Base-by-base conservation (phyloP, 495 filamentous ascomycete genomes). In the Physcia stellaris region DNA sequence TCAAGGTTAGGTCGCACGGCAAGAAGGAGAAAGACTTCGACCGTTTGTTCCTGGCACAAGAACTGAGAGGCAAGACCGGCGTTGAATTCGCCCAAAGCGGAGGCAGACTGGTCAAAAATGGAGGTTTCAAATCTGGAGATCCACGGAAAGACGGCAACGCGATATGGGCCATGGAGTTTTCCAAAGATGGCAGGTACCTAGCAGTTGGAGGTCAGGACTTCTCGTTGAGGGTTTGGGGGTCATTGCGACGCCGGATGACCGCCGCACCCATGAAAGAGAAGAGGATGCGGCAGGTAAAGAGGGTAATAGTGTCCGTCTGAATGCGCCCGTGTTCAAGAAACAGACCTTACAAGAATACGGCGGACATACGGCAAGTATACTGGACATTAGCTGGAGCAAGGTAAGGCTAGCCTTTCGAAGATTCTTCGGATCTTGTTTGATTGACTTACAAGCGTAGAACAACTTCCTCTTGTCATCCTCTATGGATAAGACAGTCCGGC, bases 351-450 rank as follows among this genome's bases (percentile, higher is more conserved):
- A 77, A 36, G 79, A 90, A 50, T 94, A 90, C 51, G 62, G 74
- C 39, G 87, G 86, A 0, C 90, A 99, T 52, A 83, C 75, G 0
- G 80, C 79, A 5, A 86, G 87, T 52, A 75, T 99, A 4, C 61
- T 99, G 46, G 88, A 93, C 51, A 51, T 99, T 24, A 94, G 83
- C 56, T 99, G 90, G 88, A 94, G 86, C 63, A 99, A 98, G 63
- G 75, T 79, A 67, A 42, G 28, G 22, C n/a, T n/a, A n/a, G n/a
- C n/a, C 33, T 26, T 27, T 9, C 19, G 19, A 15, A 27, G 32
- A 27, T 7, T 42, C 13, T n/a, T 15, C 15, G 21, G 9, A 28
- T 7, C 26, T 7, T 28, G 13, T 28, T 7, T 7, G 9, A 28
- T 2, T 13, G 20, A 36, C 54, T 60, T 28, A 59, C 38, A 6